phyloP scores from a whole-genome alignment of 73 alveolate genomes.

The Paramecium caudatum region DNA sequence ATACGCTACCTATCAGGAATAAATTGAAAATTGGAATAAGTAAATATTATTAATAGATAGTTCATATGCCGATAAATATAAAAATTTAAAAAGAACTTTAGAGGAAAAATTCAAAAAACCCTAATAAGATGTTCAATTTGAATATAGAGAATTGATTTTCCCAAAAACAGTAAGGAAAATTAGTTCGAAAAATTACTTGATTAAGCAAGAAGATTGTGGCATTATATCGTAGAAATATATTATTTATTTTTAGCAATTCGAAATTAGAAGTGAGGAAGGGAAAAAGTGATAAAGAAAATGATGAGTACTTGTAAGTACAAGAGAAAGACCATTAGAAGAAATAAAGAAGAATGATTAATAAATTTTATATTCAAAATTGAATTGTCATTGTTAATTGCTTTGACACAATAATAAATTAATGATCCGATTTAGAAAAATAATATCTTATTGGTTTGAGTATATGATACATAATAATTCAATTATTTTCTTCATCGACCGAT shows the following conservation, averaged over 20 bases:
- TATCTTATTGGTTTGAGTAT: no score
- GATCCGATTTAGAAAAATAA: neutral
- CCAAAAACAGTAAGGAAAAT: neutral
- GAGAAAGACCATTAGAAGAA: neutral
- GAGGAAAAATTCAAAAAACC: neutral
- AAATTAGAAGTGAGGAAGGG: neutral
- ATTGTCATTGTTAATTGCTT: neutral
- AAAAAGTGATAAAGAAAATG: neutral
- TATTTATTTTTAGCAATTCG: neutral
- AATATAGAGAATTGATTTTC: neutral
- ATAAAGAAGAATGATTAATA: neutral
- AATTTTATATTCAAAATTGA: neutral
- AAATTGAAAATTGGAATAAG: slow-evolving; percentile 22
- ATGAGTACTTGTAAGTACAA: neutral
- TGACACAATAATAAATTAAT: neutral
- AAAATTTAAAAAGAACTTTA: neutral
- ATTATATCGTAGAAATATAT: neutral
- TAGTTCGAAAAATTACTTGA: slow-evolving; percentile 12
- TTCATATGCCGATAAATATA: slow-evolving; percentile 38
- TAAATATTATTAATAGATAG: neutral
- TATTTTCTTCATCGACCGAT: neutral
- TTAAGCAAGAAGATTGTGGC: neutral
- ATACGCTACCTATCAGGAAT: neutral
- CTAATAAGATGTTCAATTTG: neutral
- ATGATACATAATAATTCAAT: no score